Percentiles rank a stretch among this genome's conserved stretches.
phyloP scores from a whole-genome alignment of 2,329 filamentous ascomycete genomes.

The Fusarium buharicum region DNA sequence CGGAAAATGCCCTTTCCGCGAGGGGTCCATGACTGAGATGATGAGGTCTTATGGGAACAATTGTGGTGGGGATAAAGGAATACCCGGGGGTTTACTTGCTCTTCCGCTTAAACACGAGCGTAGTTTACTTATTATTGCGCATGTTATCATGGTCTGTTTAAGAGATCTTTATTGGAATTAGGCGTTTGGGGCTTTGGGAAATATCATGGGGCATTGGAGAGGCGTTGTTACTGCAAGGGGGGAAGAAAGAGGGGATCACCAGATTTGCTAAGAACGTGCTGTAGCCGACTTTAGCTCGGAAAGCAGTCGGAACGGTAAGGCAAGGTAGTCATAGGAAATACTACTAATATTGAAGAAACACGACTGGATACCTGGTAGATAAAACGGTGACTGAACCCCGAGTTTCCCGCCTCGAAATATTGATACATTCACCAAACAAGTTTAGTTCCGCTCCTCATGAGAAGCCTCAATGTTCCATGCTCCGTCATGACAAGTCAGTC shows the following conservation, averaged over 20 bases:
- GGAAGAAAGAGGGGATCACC: not conserved
- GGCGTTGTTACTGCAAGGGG: too few relatives aligned
- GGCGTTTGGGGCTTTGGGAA: slow-evolving; percentile 18
- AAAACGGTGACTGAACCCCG: slow-evolving; percentile 37
- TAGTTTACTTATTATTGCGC: not conserved
- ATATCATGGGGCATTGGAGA: slow-evolving; percentile 22
- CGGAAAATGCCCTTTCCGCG: slow-evolving; percentile 28
- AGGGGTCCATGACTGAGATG: not conserved
- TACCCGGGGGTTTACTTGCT: slow-evolving; percentile 33
- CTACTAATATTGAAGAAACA: slow-evolving; percentile 28
- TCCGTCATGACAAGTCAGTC: slow-evolving; percentile 33
- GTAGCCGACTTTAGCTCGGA: slow-evolving; percentile 28
- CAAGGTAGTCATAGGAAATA: too few relatives aligned
- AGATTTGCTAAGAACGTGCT: not conserved
- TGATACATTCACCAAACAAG: slow-evolving; percentile 10
- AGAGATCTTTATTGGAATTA: not conserved
- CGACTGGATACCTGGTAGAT: too few relatives aligned
- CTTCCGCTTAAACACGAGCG: slow-evolving; percentile 24
- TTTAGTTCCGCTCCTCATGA: slow-evolving; percentile 25
- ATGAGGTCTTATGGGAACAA: slow-evolving; percentile 3
- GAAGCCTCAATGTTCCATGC: not conserved
- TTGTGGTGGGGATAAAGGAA: slow-evolving; percentile 38
- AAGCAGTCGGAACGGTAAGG: slow-evolving; percentile 18
- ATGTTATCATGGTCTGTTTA: slow-evolving; percentile 3
- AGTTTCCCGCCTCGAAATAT: slow-evolving; percentile 1